Evolutionary conservation across 441 rosid species (phyloP).

Genomic region (Pelargonium exstipulatum): DNA sequence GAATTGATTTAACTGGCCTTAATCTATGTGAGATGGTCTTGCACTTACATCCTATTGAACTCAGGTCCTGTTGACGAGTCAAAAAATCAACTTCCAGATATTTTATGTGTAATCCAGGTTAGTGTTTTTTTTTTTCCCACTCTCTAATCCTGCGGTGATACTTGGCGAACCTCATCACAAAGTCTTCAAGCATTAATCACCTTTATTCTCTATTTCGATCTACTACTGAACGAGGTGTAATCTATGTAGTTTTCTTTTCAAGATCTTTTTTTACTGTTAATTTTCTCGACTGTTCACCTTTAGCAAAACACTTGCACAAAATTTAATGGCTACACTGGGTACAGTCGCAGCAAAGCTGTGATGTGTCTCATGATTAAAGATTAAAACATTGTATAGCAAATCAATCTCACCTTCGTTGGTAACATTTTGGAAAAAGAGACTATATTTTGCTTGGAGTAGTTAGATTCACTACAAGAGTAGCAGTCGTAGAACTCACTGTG

Average conservation of each 20-base stretch:
- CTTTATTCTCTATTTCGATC: neutral
- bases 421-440: too few relatives aligned
- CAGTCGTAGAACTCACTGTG: neutral
- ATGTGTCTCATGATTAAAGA: neutral
- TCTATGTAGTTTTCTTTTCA: neutral
- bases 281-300: neutral
- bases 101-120: conserved; percentile 91
- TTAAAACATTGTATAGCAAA: neutral
- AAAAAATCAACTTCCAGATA: conserved; percentile 87
- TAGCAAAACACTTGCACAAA: neutral
- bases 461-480: neutral
- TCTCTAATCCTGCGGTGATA: neutral
- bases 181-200: neutral
- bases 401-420: neutral
- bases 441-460: neutral
- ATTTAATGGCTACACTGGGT: neutral
- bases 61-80: conserved; percentile 97
- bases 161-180: neutral
- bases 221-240: neutral
- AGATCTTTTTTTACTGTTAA: neutral
- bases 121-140: neutral
- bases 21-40: conserved; percentile 14
- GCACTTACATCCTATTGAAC: conserved; percentile 15
- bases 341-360: neutral
- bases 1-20: conserved; percentile 15